Conservation (phyloP, 805 yeast species). For the Kodamaea lidongshanica region DNA sequence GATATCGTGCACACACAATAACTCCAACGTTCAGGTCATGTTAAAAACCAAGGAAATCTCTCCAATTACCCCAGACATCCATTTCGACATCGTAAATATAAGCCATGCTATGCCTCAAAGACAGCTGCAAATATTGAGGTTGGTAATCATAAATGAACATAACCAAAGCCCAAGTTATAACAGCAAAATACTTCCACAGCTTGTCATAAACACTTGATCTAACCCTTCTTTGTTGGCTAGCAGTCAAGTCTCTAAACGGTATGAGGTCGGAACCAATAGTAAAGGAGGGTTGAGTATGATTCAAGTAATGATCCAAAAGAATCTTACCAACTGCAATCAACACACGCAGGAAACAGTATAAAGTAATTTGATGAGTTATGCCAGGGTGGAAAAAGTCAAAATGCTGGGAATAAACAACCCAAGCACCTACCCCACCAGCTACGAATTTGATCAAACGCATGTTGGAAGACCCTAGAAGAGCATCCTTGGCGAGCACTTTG, state of each 20-base stretch:
- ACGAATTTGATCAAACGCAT: slow-evolving; percentile 25
- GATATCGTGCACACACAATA: too few relatives aligned
- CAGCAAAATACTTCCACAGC: slow-evolving; percentile 56
- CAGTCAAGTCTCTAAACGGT: slow-evolving; percentile 22
- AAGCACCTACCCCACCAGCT: slow-evolving; percentile 37
- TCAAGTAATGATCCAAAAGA: slow-evolving; percentile 33
- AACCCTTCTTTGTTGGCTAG: slow-evolving; percentile 29
- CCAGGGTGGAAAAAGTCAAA: slow-evolving; percentile 40
- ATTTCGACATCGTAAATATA: slow-evolving; percentile 61
- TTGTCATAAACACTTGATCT: slow-evolving; percentile 16
- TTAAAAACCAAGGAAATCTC: slow-evolving; percentile 36
- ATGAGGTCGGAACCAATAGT: slow-evolving; percentile 15
- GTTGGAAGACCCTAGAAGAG: slow-evolving; percentile 28
- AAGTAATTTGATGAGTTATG: slow-evolving; percentile 67
- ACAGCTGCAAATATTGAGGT: slow-evolving; percentile 55
- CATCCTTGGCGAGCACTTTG: slow-evolving; percentile 25
- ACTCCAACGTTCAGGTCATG: too few relatives aligned
- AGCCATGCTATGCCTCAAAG: slow-evolving; percentile 63
- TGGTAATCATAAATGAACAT: slow-evolving; percentile 65
- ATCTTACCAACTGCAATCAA: slow-evolving; percentile 55
- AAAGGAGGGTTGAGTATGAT: slow-evolving; percentile 31
- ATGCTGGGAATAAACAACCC: slow-evolving; percentile 40
- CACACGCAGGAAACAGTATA: slow-evolving; percentile 68
- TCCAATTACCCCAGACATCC: slow-evolving; percentile 44
- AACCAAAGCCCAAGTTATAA: slow-evolving; percentile 65